Percentiles rank a stretch among this genome's conserved stretches.
Conservation (phyloP, 2,329 filamentous ascomycete species). For the Botrytis porri region DNA sequence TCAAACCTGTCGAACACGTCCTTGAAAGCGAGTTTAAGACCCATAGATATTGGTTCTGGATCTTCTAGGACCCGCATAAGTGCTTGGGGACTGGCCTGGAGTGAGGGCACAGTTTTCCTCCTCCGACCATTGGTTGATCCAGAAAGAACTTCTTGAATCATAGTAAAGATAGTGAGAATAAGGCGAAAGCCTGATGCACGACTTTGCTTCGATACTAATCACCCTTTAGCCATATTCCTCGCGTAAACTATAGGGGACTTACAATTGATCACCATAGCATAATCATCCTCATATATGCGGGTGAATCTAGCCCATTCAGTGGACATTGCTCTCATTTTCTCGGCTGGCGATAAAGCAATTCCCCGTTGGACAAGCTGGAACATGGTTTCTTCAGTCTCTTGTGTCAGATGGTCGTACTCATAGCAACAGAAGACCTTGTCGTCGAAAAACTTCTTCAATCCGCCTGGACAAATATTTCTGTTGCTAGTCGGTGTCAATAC, state of each 20-base stretch:
- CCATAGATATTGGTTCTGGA: conserved; percentile 31
- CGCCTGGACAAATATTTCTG: conserved; percentile 39
- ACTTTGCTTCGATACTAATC: conserved; percentile 37
- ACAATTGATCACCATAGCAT: conserved; percentile 40
- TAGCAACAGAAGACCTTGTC: conserved; percentile 43
- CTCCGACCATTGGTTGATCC: conserved; percentile 16
- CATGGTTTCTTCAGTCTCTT: conserved; percentile 46
- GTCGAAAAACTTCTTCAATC: conserved; percentile 41
- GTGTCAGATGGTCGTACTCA: conserved; percentile 42
- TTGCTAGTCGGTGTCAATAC: conserved; percentile 26
- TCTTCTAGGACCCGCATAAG: conserved; percentile 38
- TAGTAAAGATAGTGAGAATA: conserved; percentile 39
- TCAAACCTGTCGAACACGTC: conserved; percentile 38
- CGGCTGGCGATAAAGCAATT: conserved; percentile 44
- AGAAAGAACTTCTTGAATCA: conserved; percentile 36
- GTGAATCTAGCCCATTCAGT: conserved; percentile 47
- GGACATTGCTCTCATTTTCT: conserved; percentile 46
- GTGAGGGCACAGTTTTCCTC: conserved; percentile 28
- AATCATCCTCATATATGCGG: conserved; percentile 44
- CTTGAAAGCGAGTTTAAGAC: conserved; percentile 35
- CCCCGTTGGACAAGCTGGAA: conserved; percentile 49
- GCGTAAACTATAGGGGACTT: conserved; percentile 22
- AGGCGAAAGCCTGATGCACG: conserved; percentile 39
- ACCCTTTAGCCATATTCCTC: background rate
- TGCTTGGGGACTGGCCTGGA: conserved; percentile 35